phyloP scores from a whole-genome alignment of 106 monocot species.

The Allium cepa region DNA sequence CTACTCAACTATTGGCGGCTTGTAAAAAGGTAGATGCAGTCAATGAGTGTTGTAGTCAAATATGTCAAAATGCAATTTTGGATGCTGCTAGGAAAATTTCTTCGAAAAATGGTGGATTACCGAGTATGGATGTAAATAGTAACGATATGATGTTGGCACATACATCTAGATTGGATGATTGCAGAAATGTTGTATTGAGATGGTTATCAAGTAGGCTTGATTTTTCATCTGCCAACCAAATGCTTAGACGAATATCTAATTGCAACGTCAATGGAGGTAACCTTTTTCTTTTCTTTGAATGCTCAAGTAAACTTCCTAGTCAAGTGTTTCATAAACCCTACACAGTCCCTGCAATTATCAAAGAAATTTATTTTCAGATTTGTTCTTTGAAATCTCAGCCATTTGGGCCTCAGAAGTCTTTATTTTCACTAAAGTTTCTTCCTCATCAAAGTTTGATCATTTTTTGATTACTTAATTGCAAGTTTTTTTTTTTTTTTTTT shows the following conservation, averaged over 20 bases:
- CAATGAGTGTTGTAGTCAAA: slow-evolving; percentile 90
- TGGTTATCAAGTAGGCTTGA: slow-evolving; percentile 84
- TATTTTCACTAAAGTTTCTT: no score
- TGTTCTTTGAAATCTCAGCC: no score
- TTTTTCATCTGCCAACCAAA: slow-evolving; percentile 51
- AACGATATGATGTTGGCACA: slow-evolving; percentile 14
- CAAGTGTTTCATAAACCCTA: no score
- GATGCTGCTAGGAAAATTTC: slow-evolving; percentile 70
- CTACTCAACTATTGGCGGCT: slow-evolving; percentile 68
- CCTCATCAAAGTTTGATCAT: no score
- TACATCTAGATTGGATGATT: slow-evolving; percentile 43
- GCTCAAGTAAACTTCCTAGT: background rate
- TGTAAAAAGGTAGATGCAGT: slow-evolving; percentile 86
- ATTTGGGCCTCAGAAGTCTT: no score
- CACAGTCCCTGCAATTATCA: no score
- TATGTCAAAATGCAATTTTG: slow-evolving; percentile 83
- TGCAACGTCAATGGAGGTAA: slow-evolving; percentile 93
- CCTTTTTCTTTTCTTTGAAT: background rate
- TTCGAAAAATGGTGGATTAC: slow-evolving; percentile 37
- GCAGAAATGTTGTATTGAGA: slow-evolving; percentile 79
- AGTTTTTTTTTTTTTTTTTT: background rate
- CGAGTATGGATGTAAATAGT: slow-evolving; percentile 20
- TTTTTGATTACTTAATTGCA: no score
- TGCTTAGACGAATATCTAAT: slow-evolving; percentile 87
- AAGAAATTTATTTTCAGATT: no score